Conservation (phyloP, 208 protist genomes). For the Wallacemonas collosoma region DNA sequence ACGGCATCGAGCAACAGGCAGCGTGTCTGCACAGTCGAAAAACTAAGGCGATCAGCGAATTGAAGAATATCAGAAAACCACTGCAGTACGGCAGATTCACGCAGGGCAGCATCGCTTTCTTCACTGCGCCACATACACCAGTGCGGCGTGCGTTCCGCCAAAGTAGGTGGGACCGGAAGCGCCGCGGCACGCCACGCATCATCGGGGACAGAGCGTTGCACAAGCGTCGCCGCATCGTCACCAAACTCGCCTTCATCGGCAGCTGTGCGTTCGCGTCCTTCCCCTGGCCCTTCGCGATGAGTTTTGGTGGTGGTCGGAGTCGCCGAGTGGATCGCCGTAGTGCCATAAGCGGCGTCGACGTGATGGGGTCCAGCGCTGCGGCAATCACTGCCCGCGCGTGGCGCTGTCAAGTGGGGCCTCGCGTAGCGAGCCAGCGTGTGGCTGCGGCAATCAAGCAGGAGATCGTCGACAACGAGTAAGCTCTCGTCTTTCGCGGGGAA, state of each 20-base stretch:
- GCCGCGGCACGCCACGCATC: conserved; percentile 6
- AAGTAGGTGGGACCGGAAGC: conserved; percentile 1
- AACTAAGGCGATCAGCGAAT: conserved; percentile 43
- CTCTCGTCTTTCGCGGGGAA: conserved; percentile 22
- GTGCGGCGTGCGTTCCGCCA: neutral
- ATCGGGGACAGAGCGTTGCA: neutral
- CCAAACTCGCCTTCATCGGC: conserved; percentile 15
- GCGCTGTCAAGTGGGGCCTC: neutral
- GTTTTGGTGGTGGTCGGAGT: too few relatives aligned
- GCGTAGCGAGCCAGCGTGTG: neutral
- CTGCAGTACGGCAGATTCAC: conserved; percentile 52
- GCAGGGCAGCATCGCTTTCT: conserved; percentile 36
- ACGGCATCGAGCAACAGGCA: conserved; percentile 67
- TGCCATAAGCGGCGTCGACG: neutral
- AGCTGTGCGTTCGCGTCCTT: neutral
- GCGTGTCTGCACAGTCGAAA: conserved; percentile 59
- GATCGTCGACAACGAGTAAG: conserved; percentile 10
- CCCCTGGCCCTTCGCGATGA: neutral
- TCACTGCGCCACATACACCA: conserved; percentile 11
- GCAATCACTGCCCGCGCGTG: conserved; percentile 1
- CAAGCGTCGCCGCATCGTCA: neutral
- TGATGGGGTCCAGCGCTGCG: neutral
- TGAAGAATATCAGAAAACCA: conserved; percentile 76
- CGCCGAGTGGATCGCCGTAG: neutral
- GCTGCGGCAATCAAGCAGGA: conserved; percentile 11